A percentile compares a stretch with the other conserved stretches of the same genome.
Evolutionary conservation across 2,329 filamentous ascomycete genomes (phyloP).

Genomic region (Fusarium circinatum): DNA sequence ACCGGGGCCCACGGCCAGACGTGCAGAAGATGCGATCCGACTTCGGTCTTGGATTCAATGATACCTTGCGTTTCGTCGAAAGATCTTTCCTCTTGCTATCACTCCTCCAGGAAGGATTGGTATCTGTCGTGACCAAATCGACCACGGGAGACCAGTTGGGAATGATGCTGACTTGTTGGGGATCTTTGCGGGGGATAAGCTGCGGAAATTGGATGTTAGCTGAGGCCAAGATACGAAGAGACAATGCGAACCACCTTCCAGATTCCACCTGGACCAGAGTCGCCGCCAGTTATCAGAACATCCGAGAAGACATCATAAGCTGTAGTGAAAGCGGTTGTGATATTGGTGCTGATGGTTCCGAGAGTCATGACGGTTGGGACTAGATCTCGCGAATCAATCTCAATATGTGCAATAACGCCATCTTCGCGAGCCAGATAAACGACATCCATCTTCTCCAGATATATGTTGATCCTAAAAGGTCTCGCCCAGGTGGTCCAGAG

Average conservation of each 20-base stretch:
- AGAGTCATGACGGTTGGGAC: slow-evolving; percentile 66
- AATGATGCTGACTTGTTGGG: slow-evolving; percentile 59
- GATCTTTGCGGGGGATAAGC: slow-evolving; percentile 65
- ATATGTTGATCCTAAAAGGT: slow-evolving; percentile 73
- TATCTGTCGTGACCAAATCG: slow-evolving; percentile 63
- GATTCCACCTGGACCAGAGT: slow-evolving; percentile 79
- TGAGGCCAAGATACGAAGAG: neutral
- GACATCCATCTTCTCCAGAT: slow-evolving; percentile 74
- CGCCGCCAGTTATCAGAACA: slow-evolving; percentile 82
- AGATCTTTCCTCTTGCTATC: neutral
- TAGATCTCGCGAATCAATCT: slow-evolving; percentile 69
- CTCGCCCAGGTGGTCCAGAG: slow-evolving; percentile 89
- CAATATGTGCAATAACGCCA: slow-evolving; percentile 78
- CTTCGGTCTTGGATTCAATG: slow-evolving; percentile 43
- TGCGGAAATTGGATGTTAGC: slow-evolving; percentile 43
- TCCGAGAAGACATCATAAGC: slow-evolving; percentile 76
- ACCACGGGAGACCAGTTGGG: slow-evolving; percentile 71
- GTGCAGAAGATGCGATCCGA: slow-evolving; percentile 72
- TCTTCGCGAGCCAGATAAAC: slow-evolving; percentile 92
- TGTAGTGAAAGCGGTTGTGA: slow-evolving; percentile 84
- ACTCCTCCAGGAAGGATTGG: slow-evolving; percentile 42
- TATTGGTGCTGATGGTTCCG: slow-evolving; percentile 74
- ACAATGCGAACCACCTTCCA: slow-evolving; percentile 67
- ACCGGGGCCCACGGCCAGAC: slow-evolving; percentile 70
- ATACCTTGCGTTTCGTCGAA: slow-evolving; percentile 6